These are phyloP conservation scores for Nemania bipapillata DNA, from an alignment of 2,329 filamentous ascomycete species.

Conservation along the genomic window DNA sequence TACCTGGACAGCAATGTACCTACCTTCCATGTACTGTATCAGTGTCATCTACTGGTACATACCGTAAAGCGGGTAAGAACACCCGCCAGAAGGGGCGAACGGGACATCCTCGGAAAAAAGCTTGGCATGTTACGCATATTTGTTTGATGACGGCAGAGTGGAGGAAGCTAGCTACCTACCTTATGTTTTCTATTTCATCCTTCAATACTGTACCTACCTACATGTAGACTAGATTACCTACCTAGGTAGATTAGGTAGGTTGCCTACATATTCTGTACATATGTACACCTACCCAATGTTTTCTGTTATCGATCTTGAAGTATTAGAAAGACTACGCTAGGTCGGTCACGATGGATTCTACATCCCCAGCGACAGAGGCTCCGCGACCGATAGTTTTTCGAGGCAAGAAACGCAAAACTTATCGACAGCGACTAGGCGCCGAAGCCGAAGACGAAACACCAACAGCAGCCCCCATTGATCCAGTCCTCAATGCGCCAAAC, in stretches of 20 bases:
- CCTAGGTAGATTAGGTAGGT: too few species aligned
- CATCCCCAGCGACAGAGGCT: slow-evolving; percentile 29
- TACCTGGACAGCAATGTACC: not conserved
- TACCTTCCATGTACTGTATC: too few species aligned
- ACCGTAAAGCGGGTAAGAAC: not conserved
- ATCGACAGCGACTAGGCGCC: slow-evolving; percentile 63
- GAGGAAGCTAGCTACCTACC: not conserved
- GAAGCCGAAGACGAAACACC: slow-evolving; percentile 43
- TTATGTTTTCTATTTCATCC: not conserved
- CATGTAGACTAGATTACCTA: too few species aligned
- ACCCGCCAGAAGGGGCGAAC: not conserved
- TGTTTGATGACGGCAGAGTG: slow-evolving; percentile 14
- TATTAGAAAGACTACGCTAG: not conserved
- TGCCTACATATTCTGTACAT: too few species aligned
- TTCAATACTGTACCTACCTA: not conserved
- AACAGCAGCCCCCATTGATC: slow-evolving; percentile 6
- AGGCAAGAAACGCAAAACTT: slow-evolving; percentile 69
- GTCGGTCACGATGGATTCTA: slow-evolving; percentile 32
- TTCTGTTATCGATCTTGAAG: not conserved
- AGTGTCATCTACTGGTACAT: not conserved
- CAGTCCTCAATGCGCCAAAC: slow-evolving; percentile 24
- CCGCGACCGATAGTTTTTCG: slow-evolving; percentile 63
- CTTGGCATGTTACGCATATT: not conserved
- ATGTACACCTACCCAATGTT: not conserved
- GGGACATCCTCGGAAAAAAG: slow-evolving; percentile 26